These are phyloP conservation scores for Artemisia argyi DNA, from an alignment of 129 eudicot species.

Conservation along the genomic window DNA sequence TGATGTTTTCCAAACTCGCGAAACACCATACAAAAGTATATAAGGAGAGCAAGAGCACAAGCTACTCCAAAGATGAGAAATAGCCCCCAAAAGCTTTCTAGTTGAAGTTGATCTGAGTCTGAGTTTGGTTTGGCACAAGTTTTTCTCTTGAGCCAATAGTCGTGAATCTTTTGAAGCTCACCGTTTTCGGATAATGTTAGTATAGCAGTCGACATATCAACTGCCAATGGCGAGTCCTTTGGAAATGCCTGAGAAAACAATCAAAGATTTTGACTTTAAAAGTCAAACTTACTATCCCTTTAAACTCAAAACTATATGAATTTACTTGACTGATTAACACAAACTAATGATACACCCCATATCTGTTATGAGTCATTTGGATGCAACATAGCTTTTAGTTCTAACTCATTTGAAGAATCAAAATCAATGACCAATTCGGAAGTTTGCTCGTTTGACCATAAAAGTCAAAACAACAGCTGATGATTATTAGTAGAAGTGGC, in stretches of 20 bases:
- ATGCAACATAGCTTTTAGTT: not conserved
- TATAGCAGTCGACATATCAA: conserved; percentile 92
- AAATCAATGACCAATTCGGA: not conserved
- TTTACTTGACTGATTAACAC: not conserved
- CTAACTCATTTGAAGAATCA: not conserved
- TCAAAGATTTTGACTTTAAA: not conserved
- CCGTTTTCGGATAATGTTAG: conserved; percentile 73
- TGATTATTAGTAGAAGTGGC: not conserved
- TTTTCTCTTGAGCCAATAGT: conserved; percentile 57
- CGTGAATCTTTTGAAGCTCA: conserved; percentile 62
- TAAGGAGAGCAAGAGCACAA: conserved; percentile 55
- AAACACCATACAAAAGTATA: conserved; percentile 45
- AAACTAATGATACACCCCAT: not conserved
- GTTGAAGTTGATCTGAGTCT: conserved; percentile 54
- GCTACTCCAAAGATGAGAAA: conserved; percentile 70
- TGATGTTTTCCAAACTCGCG: conserved; percentile 42
- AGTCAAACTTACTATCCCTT: not conserved
- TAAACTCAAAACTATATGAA: not conserved
- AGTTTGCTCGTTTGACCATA: not conserved
- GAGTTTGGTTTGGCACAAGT: conserved; percentile 34
- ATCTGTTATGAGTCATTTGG: not conserved
- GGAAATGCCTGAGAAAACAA: conserved; percentile 61
- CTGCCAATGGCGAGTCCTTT: conserved; percentile 70
- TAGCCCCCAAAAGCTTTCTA: conserved; percentile 73
- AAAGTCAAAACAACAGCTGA: conserved; percentile 3